Conservation (phyloP, 805 yeast species). For the Pichia phayaonensis region DNA sequence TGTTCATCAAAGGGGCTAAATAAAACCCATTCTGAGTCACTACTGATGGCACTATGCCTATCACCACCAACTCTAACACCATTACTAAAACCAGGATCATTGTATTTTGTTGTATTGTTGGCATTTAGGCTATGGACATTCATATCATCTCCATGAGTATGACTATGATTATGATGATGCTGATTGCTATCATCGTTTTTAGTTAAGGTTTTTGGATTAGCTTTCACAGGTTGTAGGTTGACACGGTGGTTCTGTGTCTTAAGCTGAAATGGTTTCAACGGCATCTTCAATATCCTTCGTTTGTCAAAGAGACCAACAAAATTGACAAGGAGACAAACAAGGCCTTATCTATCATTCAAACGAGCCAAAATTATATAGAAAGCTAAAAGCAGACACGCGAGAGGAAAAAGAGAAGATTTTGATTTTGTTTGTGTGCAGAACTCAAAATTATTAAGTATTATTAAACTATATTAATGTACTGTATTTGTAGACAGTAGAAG, state of each 20-base stretch:
- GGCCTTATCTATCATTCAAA: neutral
- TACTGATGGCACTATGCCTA: neutral
- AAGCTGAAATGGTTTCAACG: neutral
- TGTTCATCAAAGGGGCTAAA: slow-evolving; percentile 1
- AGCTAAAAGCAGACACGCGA: neutral
- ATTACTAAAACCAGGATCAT: neutral
- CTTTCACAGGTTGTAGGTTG: neutral
- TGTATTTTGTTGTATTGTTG: neutral
- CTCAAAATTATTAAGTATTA: neutral
- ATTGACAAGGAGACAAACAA: neutral
- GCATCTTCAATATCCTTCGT: neutral
- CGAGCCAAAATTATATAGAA: neutral
- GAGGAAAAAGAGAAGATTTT: neutral
- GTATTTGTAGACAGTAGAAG: neutral
- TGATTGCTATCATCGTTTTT: neutral
- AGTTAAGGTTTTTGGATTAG: neutral
- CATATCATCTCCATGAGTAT: too few species aligned
- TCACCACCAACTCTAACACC: neutral
- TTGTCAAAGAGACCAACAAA: neutral
- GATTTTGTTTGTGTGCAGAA: too few species aligned
- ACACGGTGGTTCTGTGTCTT: neutral
- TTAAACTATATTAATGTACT: neutral
- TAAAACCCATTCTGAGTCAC: slow-evolving; percentile 5
- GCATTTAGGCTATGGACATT: neutral
- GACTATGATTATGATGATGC: too few species aligned